A percentile compares a stretch with the other conserved stretches of the same genome.
Conservation (phyloP, 2,329 filamentous ascomycete genomes). For the Trichoderma sp. region DNA sequence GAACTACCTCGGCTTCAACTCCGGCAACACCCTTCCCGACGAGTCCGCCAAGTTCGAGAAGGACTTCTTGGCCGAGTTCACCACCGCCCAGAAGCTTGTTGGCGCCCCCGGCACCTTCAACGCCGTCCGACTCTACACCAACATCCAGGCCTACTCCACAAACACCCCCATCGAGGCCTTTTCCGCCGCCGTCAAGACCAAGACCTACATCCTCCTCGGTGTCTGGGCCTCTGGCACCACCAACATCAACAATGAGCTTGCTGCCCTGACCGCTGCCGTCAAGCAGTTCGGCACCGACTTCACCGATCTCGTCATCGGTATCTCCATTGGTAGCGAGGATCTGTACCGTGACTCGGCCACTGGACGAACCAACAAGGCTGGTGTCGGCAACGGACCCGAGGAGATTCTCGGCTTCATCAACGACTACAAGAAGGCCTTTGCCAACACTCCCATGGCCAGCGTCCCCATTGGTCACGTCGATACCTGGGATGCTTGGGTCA, state of each 20-base stretch:
- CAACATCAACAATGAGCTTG: slow-evolving; percentile 59
- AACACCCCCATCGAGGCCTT: slow-evolving; percentile 77
- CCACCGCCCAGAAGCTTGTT: slow-evolving; percentile 36
- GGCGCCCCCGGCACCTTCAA: slow-evolving; percentile 53
- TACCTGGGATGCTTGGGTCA: slow-evolving; percentile 63
- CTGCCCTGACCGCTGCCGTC: slow-evolving; percentile 56
- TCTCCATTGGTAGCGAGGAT: slow-evolving; percentile 66
- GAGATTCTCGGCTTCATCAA: slow-evolving; percentile 64
- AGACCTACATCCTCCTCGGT: slow-evolving; percentile 61
- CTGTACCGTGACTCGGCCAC: slow-evolving; percentile 61
- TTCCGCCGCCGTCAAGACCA: slow-evolving; percentile 63
- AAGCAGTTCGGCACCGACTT: slow-evolving; percentile 48
- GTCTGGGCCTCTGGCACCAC: slow-evolving; percentile 58
- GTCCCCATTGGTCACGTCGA: slow-evolving; percentile 64
- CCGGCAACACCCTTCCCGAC: slow-evolving; percentile 45
- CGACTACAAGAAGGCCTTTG: slow-evolving; percentile 59
- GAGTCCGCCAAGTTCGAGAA: slow-evolving; percentile 51
- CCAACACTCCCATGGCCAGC: slow-evolving; percentile 41
- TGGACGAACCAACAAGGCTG: slow-evolving; percentile 61
- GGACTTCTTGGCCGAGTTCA: slow-evolving; percentile 49
- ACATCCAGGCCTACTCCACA: slow-evolving; percentile 62
- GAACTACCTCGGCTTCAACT: slow-evolving; percentile 56
- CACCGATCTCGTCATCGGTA: slow-evolving; percentile 58
- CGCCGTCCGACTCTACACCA: slow-evolving; percentile 64
- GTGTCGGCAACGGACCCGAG: slow-evolving; percentile 57